A percentile compares a stretch with the other conserved stretches of the same genome.
These are phyloP conservation scores for Angophora floribunda DNA, from an alignment of 345 rosid genomes.

Conservation along the genomic window DNA sequence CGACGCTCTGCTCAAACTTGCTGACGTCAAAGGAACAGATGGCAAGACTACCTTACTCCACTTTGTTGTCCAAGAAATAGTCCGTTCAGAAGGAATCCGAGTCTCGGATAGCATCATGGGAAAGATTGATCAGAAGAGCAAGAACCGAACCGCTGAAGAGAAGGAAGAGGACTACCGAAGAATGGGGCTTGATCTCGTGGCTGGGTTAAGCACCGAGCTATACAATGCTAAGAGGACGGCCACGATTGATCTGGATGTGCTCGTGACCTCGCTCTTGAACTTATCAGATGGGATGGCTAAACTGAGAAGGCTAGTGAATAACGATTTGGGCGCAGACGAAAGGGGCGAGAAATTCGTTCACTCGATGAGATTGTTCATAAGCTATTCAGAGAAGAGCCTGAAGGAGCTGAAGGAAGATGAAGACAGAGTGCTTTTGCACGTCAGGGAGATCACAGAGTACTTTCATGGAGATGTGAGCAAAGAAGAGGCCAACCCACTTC, in stretches of 20 bases:
- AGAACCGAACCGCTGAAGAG: conserved; percentile 50
- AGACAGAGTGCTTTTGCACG: conserved; percentile 52
- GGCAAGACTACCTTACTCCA: conserved; percentile 87
- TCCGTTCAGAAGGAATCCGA: conserved; percentile 81
- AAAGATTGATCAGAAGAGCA: conserved; percentile 54
- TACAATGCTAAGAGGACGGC: conserved; percentile 93
- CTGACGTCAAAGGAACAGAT: conserved; percentile 92
- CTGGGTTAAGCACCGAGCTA: conserved; percentile 74
- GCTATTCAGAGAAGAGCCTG: conserved; percentile 47
- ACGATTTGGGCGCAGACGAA: conserved; percentile 29
- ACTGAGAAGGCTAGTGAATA: conserved; percentile 31
- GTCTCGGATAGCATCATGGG: conserved; percentile 93
- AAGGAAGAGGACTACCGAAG: conserved; percentile 80
- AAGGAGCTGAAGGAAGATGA: conserved; percentile 67
- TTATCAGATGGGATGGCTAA: conserved; percentile 55
- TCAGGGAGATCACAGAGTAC: conserved; percentile 78
- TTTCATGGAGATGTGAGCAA: conserved; percentile 88
- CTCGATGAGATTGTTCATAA: conserved; percentile 52
- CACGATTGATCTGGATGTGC: conserved; percentile 76
- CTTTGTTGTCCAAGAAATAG: conserved; percentile 89
- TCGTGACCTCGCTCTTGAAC: conserved; percentile 71
- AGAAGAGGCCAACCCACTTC: conserved; percentile 77
- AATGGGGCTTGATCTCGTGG: conserved; percentile 89
- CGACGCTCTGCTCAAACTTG: conserved; percentile 80
- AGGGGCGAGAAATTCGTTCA: conserved; percentile 38